Evolutionary conservation across 164 flowering plant species (phyloP).

Genomic region (Umbilicus rupestris): DNA sequence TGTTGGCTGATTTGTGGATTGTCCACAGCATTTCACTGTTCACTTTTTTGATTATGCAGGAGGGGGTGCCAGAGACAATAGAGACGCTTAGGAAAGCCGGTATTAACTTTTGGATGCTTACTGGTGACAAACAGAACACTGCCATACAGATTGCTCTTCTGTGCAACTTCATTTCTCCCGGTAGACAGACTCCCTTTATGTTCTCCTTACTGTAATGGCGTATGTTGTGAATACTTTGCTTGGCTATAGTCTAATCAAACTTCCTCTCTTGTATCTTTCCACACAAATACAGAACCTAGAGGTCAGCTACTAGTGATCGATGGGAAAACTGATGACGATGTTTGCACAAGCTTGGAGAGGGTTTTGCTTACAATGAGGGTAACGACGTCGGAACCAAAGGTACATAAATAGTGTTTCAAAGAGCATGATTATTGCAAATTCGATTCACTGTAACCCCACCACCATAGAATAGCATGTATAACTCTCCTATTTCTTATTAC

Average conservation of each 20-base stretch:
- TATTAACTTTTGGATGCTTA: conserved; percentile 98
- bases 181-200: conserved; percentile 22
- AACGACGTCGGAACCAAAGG: conserved; percentile 90
- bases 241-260: background rate
- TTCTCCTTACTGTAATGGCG: background rate
- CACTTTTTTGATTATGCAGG: conserved; percentile 34
- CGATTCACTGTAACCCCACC: background rate
- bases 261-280: conserved; percentile 2
- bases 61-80: conserved; percentile 97
- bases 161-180: conserved; percentile 95
- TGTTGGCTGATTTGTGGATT: background rate
- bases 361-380: conserved; percentile 88
- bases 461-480: background rate
- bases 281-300: conserved; percentile 80
- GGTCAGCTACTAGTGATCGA: conserved; percentile 87
- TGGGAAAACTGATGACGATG: conserved; percentile 93
- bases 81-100: conserved; percentile 91
- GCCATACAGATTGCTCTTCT: conserved; percentile 95
- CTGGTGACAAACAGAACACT: conserved; percentile 95
- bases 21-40: background rate
- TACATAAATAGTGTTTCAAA: conserved; percentile 15
- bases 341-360: conserved; percentile 75
- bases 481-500: background rate
- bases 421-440: background rate
- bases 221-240: background rate